A percentile compares a stretch with the other conserved stretches of the same genome.
Conservation (phyloP, 495 filamentous ascomycete genomes). For the Tuber microsphaerosporum region DNA sequence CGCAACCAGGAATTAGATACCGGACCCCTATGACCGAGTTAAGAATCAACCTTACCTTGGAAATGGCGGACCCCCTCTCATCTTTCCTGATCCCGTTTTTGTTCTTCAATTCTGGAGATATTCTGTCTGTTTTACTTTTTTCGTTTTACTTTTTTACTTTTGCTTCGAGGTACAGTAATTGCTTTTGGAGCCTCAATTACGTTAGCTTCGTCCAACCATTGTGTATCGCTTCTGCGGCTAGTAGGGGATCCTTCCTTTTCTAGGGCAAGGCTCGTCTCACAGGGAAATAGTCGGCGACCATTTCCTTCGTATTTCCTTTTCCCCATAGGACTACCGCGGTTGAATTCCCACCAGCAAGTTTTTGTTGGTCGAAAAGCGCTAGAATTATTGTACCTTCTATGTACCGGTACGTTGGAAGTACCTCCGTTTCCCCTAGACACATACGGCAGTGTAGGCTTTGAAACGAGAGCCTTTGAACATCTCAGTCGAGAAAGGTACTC, state of each 20-base stretch:
- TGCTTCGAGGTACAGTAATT: neutral
- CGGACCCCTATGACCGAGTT: neutral
- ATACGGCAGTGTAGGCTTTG: neutral
- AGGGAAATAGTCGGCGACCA: neutral
- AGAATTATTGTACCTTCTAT: neutral
- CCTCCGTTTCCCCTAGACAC: neutral
- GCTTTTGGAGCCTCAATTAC: neutral
- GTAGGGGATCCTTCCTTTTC: neutral
- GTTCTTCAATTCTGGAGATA: neutral
- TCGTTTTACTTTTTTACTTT: neutral
- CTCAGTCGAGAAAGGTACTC: neutral
- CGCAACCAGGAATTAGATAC: neutral
- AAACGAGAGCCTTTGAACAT: neutral
- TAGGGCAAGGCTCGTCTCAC: neutral
- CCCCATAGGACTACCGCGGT: neutral
- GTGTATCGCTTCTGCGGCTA: neutral
- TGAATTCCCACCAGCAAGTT: neutral
- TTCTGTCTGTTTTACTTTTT: neutral
- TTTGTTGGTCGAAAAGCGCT: neutral
- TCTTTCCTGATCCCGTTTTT: neutral
- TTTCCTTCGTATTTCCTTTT: neutral
- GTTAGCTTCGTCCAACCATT: neutral
- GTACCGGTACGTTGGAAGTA: neutral
- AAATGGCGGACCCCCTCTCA: neutral
- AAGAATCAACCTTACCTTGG: neutral